Evolutionary conservation across 2,329 filamentous ascomycete genomes (phyloP), one percentile per base, ranked within the genome.

Genomic region (Microcyclospora tardicrescens): DNA sequence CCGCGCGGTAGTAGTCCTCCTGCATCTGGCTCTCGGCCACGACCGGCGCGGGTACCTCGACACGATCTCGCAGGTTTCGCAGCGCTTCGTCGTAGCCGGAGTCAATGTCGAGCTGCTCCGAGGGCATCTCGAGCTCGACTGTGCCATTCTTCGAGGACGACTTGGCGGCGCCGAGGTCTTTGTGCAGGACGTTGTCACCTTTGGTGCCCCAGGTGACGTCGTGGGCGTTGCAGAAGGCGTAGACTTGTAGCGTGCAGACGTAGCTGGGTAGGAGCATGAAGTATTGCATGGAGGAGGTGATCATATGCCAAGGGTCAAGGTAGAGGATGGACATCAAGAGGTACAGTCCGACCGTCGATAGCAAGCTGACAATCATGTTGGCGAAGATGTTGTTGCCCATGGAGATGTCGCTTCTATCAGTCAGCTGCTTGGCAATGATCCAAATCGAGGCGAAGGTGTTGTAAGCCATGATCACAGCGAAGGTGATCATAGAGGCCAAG

Each of bases 151-250:
- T 75, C 39, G 81, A 83, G 47, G 82, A 79, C 1, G 44, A 35
- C 36, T 83, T 76, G 10, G 93, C 91, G 5, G 83, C 78, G 40
- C 91, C 91, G 1, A 98, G 77, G 58, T 98, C 93, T 6, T 83
- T 95, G 61, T 84, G 81, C 53, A 91, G 80, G 28, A 93, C 78
- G 61, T 98, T 98, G 71, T 98, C 91, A 41, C 91, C 91, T 65
- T 98, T 98, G 34, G 91, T 98, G 33, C 91, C 91, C 91, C 91
- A 98, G 0, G 87, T 93, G 14, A 98, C 86, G 59, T 98, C 91
- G 73, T 98, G 91, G 0, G 89, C 93, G 66, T 98, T 98, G 69
- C 91, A 96, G 63, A 98, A 98, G 33, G 91, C 91, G 64, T 98
- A 98, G 14, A 96, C 86, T 62, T 98, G 91, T 2, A 98, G 72